Evolutionary conservation across 345 rosid species (phyloP), one percentile per base, ranked within the genome.

Genomic region (Aquilaria malaccensis): DNA sequence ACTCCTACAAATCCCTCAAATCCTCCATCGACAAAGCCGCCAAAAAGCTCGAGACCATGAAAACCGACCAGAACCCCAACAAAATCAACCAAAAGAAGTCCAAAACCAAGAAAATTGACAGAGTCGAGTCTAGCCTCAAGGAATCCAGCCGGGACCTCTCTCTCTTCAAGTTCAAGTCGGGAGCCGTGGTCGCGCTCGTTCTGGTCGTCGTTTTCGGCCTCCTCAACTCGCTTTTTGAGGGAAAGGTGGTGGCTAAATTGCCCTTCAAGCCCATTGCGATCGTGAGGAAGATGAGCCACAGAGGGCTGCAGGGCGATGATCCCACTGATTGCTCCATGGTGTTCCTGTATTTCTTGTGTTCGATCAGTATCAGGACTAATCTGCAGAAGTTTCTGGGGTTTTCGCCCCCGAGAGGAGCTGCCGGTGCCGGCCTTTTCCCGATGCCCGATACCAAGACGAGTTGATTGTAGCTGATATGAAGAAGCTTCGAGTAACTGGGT

Each of bases 81-180:
- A 81, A 82, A 73, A 69, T 85, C 72, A 53, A 69, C 52, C 65
- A 30, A 48, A 94, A 85, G 68, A 91, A 91, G 58, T 87, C 98
- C 52, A 89, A 89, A 67, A 81, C 97, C 74, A 90, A 85, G 89
- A 94, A 88, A 77, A 88, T 94, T 48, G 97, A 94, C 74, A 96
- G 99, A 66, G 95, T 94, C 45, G 99, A 94, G 75, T 63, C 96
- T 60, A 86, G 93, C 63, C 76, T 94, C 56, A 94, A 90, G 61
- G 99, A 94, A 60, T 86, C 99, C 33, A 90, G 86, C 76, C 86
- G 99, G 59, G 97, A 90, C 70, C 82, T 94, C 7, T 94, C 99
- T 6, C 85, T 94, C 48, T 94, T 94, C 91, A 94, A 94, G 89
- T 88, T 94, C 89, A 94, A 94, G 76, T 94, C 99, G 56, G 99